phyloP scores from a whole-genome alignment of 2,329 filamentous ascomycete genomes.

The Aphanoascus verrucosus region DNA sequence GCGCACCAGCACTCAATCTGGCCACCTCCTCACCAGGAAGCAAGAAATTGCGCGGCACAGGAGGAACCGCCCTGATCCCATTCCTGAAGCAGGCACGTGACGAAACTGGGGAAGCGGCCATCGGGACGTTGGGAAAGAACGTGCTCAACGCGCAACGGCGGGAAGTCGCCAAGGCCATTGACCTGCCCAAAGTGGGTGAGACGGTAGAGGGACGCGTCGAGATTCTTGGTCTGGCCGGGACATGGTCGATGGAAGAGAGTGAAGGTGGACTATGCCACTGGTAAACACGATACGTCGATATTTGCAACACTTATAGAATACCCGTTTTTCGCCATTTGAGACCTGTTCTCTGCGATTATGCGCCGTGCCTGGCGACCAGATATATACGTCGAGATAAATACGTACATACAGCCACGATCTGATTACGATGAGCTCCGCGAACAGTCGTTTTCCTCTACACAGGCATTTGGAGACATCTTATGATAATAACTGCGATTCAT shows the following conservation, averaged over 20 bases:
- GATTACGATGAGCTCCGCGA: background rate
- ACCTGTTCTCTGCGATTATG: background rate
- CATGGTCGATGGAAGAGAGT: constrained; percentile 80
- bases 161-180: constrained; percentile 26
- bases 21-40: constrained; percentile 22
- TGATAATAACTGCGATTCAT: background rate
- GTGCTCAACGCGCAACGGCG: constrained; percentile 45
- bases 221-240: constrained; percentile 64
- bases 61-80: constrained; percentile 84
- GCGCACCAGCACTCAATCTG: constrained; percentile 37
- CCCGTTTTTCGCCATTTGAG: background rate
- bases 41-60: constrained; percentile 71
- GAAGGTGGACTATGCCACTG: constrained; percentile 53
- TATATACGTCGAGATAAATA: background rate
- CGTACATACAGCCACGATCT: background rate
- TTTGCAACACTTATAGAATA: background rate
- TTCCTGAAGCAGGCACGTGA: constrained; percentile 95
- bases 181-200: constrained; percentile 45
- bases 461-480: background rate
- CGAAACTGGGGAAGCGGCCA: constrained; percentile 85
- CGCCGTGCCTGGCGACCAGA: background rate
- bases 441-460: background rate
- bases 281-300: constrained; percentile 21
- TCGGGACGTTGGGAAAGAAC: constrained; percentile 54
- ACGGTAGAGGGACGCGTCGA: constrained; percentile 45